These are phyloP conservation scores for Clarireedia sp. DNA, from an alignment of 2,329 filamentous ascomycete species.

Conservation along the genomic window DNA sequence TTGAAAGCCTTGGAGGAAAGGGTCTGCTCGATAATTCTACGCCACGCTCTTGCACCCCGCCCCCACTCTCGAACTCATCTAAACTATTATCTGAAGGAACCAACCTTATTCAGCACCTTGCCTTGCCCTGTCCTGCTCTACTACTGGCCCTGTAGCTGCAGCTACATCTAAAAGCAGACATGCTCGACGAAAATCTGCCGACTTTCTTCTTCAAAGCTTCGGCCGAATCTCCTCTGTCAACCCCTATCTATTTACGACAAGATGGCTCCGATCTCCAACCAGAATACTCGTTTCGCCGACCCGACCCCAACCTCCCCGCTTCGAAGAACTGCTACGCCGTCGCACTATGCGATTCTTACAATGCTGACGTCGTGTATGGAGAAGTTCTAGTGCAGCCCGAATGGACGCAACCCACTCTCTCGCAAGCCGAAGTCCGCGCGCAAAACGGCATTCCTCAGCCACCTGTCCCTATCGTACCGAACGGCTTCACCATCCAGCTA, in stretches of 20 bases:
- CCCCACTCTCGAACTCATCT: too few relatives aligned
- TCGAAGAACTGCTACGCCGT: constrained; percentile 80
- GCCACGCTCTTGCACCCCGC: too few relatives aligned
- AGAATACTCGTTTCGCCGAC: constrained; percentile 71
- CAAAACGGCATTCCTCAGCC: constrained; percentile 56
- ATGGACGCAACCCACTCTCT: constrained; percentile 77
- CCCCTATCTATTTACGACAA: constrained; percentile 50
- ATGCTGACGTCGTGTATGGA: constrained; percentile 73
- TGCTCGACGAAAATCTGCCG: constrained; percentile 94
- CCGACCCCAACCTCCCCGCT: constrained; percentile 60
- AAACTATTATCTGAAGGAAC: too few relatives aligned
- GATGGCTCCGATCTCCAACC: constrained; percentile 74
- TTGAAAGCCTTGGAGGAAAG: too few relatives aligned
- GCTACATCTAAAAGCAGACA: constrained; percentile 31
- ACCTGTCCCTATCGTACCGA: constrained; percentile 66
- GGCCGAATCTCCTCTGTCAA: constrained; percentile 47
- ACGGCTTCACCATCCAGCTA: constrained; percentile 74
- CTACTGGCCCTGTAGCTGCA: neutral
- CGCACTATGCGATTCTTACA: constrained; percentile 75
- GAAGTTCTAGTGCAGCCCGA: constrained; percentile 79
- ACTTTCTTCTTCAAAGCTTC: constrained; percentile 49
- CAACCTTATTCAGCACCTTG: too few relatives aligned
- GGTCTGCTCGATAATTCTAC: too few relatives aligned
- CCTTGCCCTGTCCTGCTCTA: neutral
- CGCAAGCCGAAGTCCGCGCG: constrained; percentile 70